Base-by-base conservation (phyloP, 2,329 filamentous ascomycete species). In the Claviceps purpurea region DNA sequence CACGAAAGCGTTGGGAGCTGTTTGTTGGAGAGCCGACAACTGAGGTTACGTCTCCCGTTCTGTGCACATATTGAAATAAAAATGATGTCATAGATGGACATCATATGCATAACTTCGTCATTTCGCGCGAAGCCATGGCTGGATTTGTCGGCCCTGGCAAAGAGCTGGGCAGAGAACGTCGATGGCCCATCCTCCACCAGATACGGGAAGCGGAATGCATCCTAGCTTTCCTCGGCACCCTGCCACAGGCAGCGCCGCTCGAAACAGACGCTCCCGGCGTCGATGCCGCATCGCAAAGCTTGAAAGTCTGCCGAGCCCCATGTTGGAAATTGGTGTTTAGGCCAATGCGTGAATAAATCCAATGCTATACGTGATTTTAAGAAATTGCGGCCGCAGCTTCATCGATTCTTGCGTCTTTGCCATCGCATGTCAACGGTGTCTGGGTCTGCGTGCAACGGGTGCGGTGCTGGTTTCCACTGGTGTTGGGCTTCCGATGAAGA, bases 71-170 rank as follows among this genome's bases (percentile, higher is more conserved):
- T 18, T 18, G 18, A 18, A 18, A 18, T n/a, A 18, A 18, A 18
- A 18, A 95, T 14, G 75, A 80, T 48, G 95, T 96, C 70, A 96
- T 96, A 90, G 77, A 89, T 65, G 78, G 75, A 16, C 90, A 96
- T 69, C 72, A 72, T 50, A 95, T 96, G 64, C 78, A 85, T 66
- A 81, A 85, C 57, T 93, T 87, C 1, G 86, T 95, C 49, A 81
- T 96, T 56, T 93, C 87, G 0, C 22, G 90, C 90, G 14, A 96
- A 96, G 63, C 90, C 90, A 0, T 96, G 90, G 90, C 77, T 96
- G 2, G 90, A 96, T 68, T 96, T 95, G 69, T 95, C 0, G 64
- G 73, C 10, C 63, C 79, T 0, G 57, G 85, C 87, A 0, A 76
- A 1, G 64, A 68, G 34, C 81, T 83, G 48, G 26, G 88, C 88